Conservation (phyloP, 164 flowering plant species). For the Saururus chinensis region DNA sequence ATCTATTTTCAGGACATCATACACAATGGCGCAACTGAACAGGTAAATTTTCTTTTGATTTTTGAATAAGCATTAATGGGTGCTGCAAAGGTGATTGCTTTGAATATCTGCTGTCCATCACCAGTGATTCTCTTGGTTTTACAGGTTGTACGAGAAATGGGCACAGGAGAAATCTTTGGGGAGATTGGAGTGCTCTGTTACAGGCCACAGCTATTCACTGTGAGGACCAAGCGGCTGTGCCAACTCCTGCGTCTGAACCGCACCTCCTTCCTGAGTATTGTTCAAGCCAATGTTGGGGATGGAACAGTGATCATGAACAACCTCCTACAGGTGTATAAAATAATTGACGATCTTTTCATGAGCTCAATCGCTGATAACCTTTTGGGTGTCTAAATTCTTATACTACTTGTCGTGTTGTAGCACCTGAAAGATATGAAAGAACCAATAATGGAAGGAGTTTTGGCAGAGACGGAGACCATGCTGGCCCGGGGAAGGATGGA, state of each 20-base stretch:
- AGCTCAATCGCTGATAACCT: too few relatives aligned
- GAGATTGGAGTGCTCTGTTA: slow-evolving; percentile 97
- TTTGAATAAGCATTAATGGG: neutral
- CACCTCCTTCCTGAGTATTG: slow-evolving; percentile 65
- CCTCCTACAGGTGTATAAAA: slow-evolving; percentile 74
- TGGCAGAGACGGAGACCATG: slow-evolving; percentile 79
- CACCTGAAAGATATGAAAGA: slow-evolving; percentile 63
- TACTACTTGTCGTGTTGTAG: slow-evolving; percentile 24
- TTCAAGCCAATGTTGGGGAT: slow-evolving; percentile 90
- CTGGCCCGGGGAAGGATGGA: slow-evolving; percentile 82
- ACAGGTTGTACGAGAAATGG: slow-evolving; percentile 58
- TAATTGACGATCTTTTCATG: too few relatives aligned
- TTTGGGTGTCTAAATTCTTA: neutral
- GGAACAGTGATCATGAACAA: slow-evolving; percentile 92
- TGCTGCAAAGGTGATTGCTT: too few relatives aligned
- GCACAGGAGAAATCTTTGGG: slow-evolving; percentile 68
- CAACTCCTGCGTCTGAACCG: slow-evolving; percentile 83
- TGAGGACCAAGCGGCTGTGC: slow-evolving; percentile 72
- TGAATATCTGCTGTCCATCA: neutral
- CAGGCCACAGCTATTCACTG: slow-evolving; percentile 85
- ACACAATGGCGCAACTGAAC: slow-evolving; percentile 55
- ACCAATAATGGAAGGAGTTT: slow-evolving; percentile 69
- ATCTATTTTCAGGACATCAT: slow-evolving; percentile 57
- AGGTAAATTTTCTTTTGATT: slow-evolving; percentile 26
- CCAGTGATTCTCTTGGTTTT: neutral